Evolutionary conservation across 768 basidiomycete species (phyloP), one percentile per base, ranked within the genome.

Genomic region (Lepiota brunneoincarnata): DNA sequence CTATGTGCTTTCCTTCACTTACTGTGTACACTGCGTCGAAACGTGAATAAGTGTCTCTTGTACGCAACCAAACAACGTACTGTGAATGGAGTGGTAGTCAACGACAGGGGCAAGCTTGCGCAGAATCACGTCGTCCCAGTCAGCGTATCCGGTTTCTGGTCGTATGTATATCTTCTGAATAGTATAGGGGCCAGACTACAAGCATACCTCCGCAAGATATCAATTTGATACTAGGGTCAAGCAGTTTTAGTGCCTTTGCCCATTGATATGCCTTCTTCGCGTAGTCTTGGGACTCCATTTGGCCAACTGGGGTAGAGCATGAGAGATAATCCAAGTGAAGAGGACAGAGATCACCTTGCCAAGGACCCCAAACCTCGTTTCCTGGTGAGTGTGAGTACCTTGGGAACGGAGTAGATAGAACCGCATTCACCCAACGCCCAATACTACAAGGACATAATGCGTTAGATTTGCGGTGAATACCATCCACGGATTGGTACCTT

Each of bases 321-420:
- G 40, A 47, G 34, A 47, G 6, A 10, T n/a, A 26, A 15, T 9
- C 35, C 3, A 37, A 18, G 18, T 7, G 23, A 38, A 36, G 11
- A 17, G 1, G 20, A 12, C 23, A 18, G 43, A 7, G 15, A 54
- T 41, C 61, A 73, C 73, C 73, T 64, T 80, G 77, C 78, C 78
- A 80, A 6, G 76, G 74, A 14, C 78, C 78, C 75, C 75, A 79
- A 11, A 81, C 75, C 63, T 85, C 83, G 60, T 84, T 83, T 2
- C 82, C 81, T 59, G 72, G 59, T 39, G 63, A 65, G 66, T 64
- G 68, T 10, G 20, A 31, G 12, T 7, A 44, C 12, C 49, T 1
- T 18, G 9, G 18, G 37, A 12, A 14, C 20, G 17, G 15, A 39
- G 6, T 7, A 24, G 20, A 48, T 23, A 50, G 55, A 10, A 49